phyloP scores from a whole-genome alignment of 192 early-diverging fungal genomes.

The Geosiphon pyriformis region DNA sequence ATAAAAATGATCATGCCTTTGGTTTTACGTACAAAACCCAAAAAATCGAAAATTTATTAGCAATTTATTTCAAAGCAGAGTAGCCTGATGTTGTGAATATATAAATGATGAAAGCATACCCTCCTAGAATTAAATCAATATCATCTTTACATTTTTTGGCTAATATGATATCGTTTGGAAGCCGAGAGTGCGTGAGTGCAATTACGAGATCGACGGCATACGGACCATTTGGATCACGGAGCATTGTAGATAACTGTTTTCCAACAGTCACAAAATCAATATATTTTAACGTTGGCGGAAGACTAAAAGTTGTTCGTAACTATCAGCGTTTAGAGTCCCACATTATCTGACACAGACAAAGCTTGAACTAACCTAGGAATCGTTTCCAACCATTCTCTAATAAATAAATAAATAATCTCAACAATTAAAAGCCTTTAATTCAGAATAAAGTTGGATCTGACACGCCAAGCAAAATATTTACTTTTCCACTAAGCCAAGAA shows the following conservation, averaged over 20 bases:
- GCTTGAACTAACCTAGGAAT: slow-evolving; percentile 47
- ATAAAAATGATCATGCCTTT: slow-evolving; percentile 65
- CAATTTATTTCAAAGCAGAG: neutral
- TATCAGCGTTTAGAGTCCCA: no score
- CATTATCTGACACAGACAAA: no score
- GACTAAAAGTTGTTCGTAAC: no score
- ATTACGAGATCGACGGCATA: slow-evolving; percentile 57
- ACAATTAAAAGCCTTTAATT: neutral
- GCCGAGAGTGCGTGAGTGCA: slow-evolving; percentile 68
- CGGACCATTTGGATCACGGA: slow-evolving; percentile 36
- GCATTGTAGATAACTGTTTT: slow-evolving; percentile 30
- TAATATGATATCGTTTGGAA: slow-evolving; percentile 61
- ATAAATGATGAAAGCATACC: slow-evolving; percentile 27
- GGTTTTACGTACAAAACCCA: neutral
- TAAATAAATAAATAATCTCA: slow-evolving; percentile 3
- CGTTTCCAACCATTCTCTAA: slow-evolving; percentile 61
- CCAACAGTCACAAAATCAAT: slow-evolving; percentile 51
- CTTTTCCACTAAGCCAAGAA: slow-evolving; percentile 67
- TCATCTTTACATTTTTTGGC: slow-evolving; percentile 42
- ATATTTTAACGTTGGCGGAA: slow-evolving; percentile 53
- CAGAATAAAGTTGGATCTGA: neutral
- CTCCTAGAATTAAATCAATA: slow-evolving; percentile 65
- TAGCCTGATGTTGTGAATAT: neutral
- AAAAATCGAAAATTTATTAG: neutral
- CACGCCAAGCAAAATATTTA: no score